phyloP scores from a whole-genome alignment of 1,284 basidiomycete species.

The Ceratorhiza oryzae-sativae region DNA sequence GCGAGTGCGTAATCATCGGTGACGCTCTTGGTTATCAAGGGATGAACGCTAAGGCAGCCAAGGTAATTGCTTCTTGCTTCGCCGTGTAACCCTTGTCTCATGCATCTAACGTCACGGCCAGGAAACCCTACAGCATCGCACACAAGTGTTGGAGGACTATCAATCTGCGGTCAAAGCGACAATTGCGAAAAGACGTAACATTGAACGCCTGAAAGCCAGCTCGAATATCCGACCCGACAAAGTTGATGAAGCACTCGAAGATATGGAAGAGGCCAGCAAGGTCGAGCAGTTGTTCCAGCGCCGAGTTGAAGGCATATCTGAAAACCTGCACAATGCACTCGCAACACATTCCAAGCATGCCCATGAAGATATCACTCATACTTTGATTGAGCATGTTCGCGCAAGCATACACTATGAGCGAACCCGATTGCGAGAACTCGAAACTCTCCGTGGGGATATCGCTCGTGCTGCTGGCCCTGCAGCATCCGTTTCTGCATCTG shows the following conservation, averaged over 20 bases:
- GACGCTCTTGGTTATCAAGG: slow-evolving; percentile 94
- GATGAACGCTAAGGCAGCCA: slow-evolving; percentile 91
- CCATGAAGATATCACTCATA: slow-evolving; percentile 86
- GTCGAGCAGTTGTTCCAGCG: slow-evolving; percentile 83
- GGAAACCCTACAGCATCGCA: slow-evolving; percentile 87
- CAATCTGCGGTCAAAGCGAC: slow-evolving; percentile 88
- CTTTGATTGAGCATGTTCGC: slow-evolving; percentile 88
- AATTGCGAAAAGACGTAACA: slow-evolving; percentile 87
- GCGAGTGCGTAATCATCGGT: slow-evolving; percentile 89
- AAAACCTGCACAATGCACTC: slow-evolving; percentile 85
- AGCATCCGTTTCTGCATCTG: slow-evolving; percentile 56
- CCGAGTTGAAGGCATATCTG: slow-evolving; percentile 87
- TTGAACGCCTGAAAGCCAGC: slow-evolving; percentile 89
- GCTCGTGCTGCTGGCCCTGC: slow-evolving; percentile 58
- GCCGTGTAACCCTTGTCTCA: background rate
- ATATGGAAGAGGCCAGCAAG: slow-evolving; percentile 91
- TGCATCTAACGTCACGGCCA: slow-evolving; percentile 41
- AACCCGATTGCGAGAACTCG: slow-evolving; percentile 84
- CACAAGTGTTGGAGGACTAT: slow-evolving; percentile 88
- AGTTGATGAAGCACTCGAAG: slow-evolving; percentile 92
- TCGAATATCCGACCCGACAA: slow-evolving; percentile 77
- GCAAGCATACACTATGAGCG: slow-evolving; percentile 90
- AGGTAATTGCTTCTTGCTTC: slow-evolving; percentile 51
- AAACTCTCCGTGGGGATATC: slow-evolving; percentile 81
- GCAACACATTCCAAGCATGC: slow-evolving; percentile 82